Base-by-base conservation (phyloP, 225 moss, liverwort and hornwort species). In the Polytrichum formosum region DNA sequence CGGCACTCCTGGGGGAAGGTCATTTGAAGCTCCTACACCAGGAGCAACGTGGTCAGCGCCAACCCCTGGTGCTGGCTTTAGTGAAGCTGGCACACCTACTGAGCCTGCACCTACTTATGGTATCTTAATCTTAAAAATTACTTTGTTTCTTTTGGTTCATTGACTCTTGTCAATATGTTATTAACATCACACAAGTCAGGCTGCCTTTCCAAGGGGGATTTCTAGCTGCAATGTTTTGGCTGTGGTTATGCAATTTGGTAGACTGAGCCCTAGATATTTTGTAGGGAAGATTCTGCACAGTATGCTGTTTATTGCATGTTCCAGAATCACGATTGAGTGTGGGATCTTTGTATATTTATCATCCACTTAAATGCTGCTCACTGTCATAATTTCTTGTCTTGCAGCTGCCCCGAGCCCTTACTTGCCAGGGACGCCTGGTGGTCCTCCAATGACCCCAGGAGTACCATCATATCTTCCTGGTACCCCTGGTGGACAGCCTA, bases 371-470 rank as follows among this genome's bases (percentile, higher is more conserved):
- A 10, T 37, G 2, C 9, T 37, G 37, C 37, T 37, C 2, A 9
- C 37, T 9, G 9, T 10, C 37, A 37, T 37, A 37, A 37, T 9
- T 9, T 37, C 28, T 72, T 58, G 37, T 60, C 56, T 75, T 85
- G 88, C 90, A 83, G 90, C 90, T 80, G 91, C 96, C 68, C 87
- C 93, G 25, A 96, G 96, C 73, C 96, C 96, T 53, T 96, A 89
- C 69, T 81, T 94, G 26, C 92, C 92, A 66, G 93, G 92, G 71
- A 96, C 93, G 35, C 94, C 93, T 25, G 96, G 96, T 73, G 96
- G 92, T 53, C 93, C 90, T 70, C 96, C 96, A 8, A 93, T 97
- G 96, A 97, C 93, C 54, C 96, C 96, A 22, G 92, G 96, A 28
- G 86, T 92, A 69, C 88, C 96, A 64, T 84, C 87, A 66, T 97